Evolutionary conservation across 441 rosid species (phyloP).

Genomic region (Erodium trifolium): DNA sequence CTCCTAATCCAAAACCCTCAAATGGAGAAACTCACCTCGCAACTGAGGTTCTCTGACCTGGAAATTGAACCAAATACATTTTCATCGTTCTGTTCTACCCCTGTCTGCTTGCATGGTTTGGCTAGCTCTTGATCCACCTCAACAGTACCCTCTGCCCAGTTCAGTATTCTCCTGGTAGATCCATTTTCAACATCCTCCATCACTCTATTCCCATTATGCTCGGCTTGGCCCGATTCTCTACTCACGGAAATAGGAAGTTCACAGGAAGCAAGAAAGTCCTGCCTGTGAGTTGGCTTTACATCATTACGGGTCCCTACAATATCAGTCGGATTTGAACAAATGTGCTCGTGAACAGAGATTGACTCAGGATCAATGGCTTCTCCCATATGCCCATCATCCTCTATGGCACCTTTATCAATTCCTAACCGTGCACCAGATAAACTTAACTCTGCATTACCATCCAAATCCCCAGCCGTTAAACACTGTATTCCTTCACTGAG

Average conservation of each 20-base stretch:
- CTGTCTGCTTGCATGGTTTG: slow-evolving; percentile 27
- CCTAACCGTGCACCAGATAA: slow-evolving; percentile 25
- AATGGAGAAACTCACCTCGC: slow-evolving; percentile 28
- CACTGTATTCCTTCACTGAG: slow-evolving; percentile 22
- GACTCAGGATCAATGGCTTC: slow-evolving; percentile 23
- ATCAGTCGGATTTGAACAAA: slow-evolving; percentile 25
- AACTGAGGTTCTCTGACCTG: slow-evolving; percentile 21
- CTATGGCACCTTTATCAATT: slow-evolving; percentile 16
- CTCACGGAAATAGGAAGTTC: slow-evolving; percentile 30
- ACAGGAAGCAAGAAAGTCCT: slow-evolving; percentile 23
- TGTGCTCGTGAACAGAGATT: slow-evolving; percentile 19
- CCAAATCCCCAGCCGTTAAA: slow-evolving; percentile 18
- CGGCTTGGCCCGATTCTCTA: slow-evolving; percentile 19
- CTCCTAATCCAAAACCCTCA: slow-evolving; percentile 33
- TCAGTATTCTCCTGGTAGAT: slow-evolving; percentile 22
- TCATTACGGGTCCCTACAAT: slow-evolving; percentile 24
- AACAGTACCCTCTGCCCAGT: slow-evolving; percentile 24
- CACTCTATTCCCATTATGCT: slow-evolving; percentile 18
- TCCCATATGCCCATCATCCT: slow-evolving; percentile 8
- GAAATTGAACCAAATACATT: slow-evolving; percentile 25
- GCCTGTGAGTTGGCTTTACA: slow-evolving; percentile 23
- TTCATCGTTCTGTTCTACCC: slow-evolving; percentile 14
- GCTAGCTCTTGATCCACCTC: slow-evolving; percentile 36
- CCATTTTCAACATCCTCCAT: slow-evolving; percentile 17
- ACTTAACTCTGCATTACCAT: slow-evolving; percentile 18